Conservation (phyloP, 768 basidiomycete genomes). For the Leccinum variicolor region DNA sequence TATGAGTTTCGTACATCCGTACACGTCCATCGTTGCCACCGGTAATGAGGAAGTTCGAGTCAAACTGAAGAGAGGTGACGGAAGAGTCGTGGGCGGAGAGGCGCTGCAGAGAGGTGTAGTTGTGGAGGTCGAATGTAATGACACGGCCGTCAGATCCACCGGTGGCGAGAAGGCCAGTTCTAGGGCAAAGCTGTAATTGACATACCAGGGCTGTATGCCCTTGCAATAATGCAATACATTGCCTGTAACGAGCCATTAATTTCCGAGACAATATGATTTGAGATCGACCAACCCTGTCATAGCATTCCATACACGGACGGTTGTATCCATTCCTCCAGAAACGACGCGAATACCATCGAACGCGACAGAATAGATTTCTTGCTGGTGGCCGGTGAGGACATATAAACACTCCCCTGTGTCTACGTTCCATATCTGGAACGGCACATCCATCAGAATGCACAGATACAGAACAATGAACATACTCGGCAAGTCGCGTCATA, state of each 20-base stretch:
- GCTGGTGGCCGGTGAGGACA: slow-evolving; percentile 77
- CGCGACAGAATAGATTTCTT: slow-evolving; percentile 88
- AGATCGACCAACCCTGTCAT: slow-evolving; percentile 65
- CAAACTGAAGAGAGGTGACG: slow-evolving; percentile 86
- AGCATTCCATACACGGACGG: slow-evolving; percentile 88
- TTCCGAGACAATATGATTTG: neutral
- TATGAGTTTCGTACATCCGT: slow-evolving; percentile 63
- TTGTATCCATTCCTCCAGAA: slow-evolving; percentile 91
- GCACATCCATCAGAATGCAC: neutral
- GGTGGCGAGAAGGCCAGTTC: slow-evolving; percentile 58
- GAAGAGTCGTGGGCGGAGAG: slow-evolving; percentile 88
- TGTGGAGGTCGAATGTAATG: slow-evolving; percentile 59
- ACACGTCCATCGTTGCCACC: slow-evolving; percentile 86
- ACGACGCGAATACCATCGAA: slow-evolving; percentile 82
- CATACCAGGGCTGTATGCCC: slow-evolving; percentile 93
- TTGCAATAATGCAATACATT: slow-evolving; percentile 80
- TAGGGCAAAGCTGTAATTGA: slow-evolving; percentile 75
- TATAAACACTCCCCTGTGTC: slow-evolving; percentile 87
- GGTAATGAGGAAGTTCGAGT: slow-evolving; percentile 76
- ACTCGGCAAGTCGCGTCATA: slow-evolving; percentile 90
- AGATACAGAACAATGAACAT: slow-evolving; percentile 18
- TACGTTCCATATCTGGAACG: slow-evolving; percentile 77
- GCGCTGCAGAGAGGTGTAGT: slow-evolving; percentile 49
- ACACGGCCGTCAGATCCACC: slow-evolving; percentile 89
- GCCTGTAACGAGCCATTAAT: slow-evolving; percentile 37